phyloP scores from a whole-genome alignment of 768 basidiomycete genomes.

The Leccinum longicurvipes region DNA sequence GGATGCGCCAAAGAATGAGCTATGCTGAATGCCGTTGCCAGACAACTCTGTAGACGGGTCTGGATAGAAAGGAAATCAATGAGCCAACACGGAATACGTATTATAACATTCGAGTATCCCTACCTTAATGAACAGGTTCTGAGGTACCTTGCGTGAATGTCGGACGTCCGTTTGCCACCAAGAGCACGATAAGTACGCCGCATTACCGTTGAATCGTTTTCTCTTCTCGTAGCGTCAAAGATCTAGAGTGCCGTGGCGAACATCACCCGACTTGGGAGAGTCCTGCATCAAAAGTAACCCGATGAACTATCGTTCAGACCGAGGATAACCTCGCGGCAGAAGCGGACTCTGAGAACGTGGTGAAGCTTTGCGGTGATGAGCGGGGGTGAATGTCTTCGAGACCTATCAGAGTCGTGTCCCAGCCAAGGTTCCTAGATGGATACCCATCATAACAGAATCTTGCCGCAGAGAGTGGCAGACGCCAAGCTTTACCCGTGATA shows the following conservation, averaged over 20 bases:
- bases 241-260: neutral
- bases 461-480: neutral
- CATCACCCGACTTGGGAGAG: neutral
- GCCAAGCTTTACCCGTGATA: too few species aligned
- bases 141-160: neutral
- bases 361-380: neutral
- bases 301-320: too few species aligned
- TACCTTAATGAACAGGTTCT: neutral
- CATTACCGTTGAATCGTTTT: neutral
- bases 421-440: neutral
- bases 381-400: too few species aligned
- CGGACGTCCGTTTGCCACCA: neutral
- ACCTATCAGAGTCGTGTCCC: neutral
- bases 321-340: neutral
- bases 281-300: neutral
- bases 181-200: neutral
- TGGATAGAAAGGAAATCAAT: neutral
- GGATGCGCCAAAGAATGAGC: neutral
- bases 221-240: neutral
- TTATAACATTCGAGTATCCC: neutral
- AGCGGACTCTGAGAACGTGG: neutral
- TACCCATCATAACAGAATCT: neutral
- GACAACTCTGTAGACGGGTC: neutral
- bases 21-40: neutral
- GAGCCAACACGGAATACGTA: neutral